Base-by-base conservation (phyloP, 2,329 filamentous ascomycete species). In the Plectosphaerella cucumerina region DNA sequence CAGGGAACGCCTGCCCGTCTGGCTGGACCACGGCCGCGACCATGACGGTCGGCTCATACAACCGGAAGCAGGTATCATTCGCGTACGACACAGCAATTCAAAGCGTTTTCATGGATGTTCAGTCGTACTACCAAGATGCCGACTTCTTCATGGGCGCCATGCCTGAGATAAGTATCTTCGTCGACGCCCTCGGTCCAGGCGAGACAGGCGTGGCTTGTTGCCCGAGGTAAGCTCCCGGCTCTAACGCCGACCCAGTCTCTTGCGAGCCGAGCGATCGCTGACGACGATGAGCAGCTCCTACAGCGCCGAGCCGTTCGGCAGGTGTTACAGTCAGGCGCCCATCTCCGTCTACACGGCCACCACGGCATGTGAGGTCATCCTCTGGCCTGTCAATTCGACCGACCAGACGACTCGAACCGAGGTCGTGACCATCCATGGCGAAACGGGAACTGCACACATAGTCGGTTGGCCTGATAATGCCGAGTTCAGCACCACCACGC, bases 1-100 rank as follows among this genome's bases (percentile, higher is more conserved):
- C 61, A 0, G 63, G 58, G 1, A 20, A 60, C 2, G 39, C 48
- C 8, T 66, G 59, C 11, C 62, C 60, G 2, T 52, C 56, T 0
- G 57, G 56, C 0, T 62, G 35, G 35, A 17, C 35, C 35, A 37
- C 35, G 5, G 35, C 17, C 9, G 35, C 15, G 15, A n/a, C 35
- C 35, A 17, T 37, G 15, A 17, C 17, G 9, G 17, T 5, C 5
- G 35, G n/a, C 14, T 10, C 35, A 8, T 10, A 37, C n/a, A 14
- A 14, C 35, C 10, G n/a, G 14, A 17, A 15, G 6, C 14, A 10
- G 35, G 35, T n/a, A n/a, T 37, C 35, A 6, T 37, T 15, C 15
- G 35, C 14, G 10, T 37, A n/a, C n/a, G 35, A 37, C 6, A 10
- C 35, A 6, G 35, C 35, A 6, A 17, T 37, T 15, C 14, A 8